Evolutionary conservation across 805 yeast species (phyloP).

Genomic region (Lachancea nothofagi): DNA sequence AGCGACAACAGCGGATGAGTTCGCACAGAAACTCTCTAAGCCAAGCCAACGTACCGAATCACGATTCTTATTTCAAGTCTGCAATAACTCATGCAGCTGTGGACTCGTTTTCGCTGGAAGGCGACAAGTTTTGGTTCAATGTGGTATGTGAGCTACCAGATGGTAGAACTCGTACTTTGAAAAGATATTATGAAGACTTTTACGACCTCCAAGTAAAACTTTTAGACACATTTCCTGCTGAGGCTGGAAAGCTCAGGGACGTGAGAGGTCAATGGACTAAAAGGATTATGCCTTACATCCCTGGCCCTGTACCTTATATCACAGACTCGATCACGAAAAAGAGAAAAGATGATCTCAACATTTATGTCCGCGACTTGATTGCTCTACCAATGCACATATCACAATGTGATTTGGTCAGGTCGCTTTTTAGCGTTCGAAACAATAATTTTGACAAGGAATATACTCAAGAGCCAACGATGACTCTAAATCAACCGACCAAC

Average conservation of each 20-base stretch:
- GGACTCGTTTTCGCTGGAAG: conserved; percentile 72
- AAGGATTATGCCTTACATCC: conserved; percentile 86
- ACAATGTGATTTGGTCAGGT: conserved; percentile 58
- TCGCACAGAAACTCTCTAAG: conserved; percentile 10
- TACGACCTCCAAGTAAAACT: conserved; percentile 86
- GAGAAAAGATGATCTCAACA: conserved; percentile 49
- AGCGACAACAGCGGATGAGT: conserved; percentile 14
- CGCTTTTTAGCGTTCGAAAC: conserved; percentile 55
- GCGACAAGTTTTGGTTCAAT: conserved; percentile 85
- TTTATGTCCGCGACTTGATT: conserved; percentile 54
- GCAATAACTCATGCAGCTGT: conserved; percentile 51
- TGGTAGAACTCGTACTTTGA: conserved; percentile 65
- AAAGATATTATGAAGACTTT: conserved; percentile 92
- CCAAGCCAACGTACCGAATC: conserved; percentile 16
- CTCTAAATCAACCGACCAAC: conserved; percentile 1
- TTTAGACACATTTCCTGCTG: conserved; percentile 79
- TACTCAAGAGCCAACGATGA: conserved; percentile 15
- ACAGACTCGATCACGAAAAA: conserved; percentile 64
- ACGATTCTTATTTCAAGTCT: conserved; percentile 11
- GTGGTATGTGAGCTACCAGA: conserved; percentile 60
- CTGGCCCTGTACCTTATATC: conserved; percentile 91
- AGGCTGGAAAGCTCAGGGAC: conserved; percentile 65
- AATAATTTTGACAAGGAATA: conserved; percentile 34
- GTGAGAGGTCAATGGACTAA: conserved; percentile 54
- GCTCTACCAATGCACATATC: conserved; percentile 74